phyloP scores from a whole-genome alignment of 208 protist genomes.

The Wallacemonas sp. region DNA sequence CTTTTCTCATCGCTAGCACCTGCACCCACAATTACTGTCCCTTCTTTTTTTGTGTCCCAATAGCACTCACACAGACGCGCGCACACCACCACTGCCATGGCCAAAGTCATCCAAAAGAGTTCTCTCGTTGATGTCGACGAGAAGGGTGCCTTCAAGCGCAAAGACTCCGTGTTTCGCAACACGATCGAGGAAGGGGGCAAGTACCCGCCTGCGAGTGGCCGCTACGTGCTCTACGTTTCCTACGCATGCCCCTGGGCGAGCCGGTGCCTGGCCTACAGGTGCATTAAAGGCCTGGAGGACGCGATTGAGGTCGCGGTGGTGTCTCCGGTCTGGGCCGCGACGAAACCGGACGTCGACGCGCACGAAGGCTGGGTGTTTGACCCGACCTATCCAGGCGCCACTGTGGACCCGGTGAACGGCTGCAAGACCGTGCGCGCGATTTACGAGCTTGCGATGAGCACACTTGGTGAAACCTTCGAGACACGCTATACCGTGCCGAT shows the following conservation, averaged over 20 bases:
- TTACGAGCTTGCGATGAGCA: slow-evolving; percentile 61
- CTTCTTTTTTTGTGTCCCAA: slow-evolving; percentile 2
- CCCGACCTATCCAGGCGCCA: slow-evolving; percentile 31
- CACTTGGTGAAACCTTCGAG: slow-evolving; percentile 39
- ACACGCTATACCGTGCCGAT: slow-evolving; percentile 84
- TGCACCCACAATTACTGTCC: slow-evolving; percentile 5
- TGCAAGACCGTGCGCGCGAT: slow-evolving; percentile 49
- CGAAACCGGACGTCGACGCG: slow-evolving; percentile 37
- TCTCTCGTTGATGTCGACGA: slow-evolving; percentile 39
- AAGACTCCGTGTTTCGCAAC: slow-evolving; percentile 52
- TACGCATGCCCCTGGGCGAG: slow-evolving; percentile 88
- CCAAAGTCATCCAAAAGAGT: slow-evolving; percentile 1
- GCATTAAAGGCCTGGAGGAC: slow-evolving; percentile 61
- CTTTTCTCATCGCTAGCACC: too few relatives aligned
- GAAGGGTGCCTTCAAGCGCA: slow-evolving; percentile 62
- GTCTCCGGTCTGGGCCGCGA: slow-evolving; percentile 50
- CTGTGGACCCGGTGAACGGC: slow-evolving; percentile 38
- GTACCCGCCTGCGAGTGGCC: slow-evolving; percentile 43
- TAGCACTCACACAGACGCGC: not conserved
- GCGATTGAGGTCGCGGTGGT: slow-evolving; percentile 51
- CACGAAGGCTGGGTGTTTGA: slow-evolving; percentile 71
- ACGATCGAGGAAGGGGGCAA: slow-evolving; percentile 34
- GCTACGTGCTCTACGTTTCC: slow-evolving; percentile 91
- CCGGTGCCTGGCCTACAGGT: slow-evolving; percentile 47
- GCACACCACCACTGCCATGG: not conserved